Base-by-base conservation (phyloP, 2,329 filamentous ascomycete species). In the Raffaelea deltoideospora region DNA sequence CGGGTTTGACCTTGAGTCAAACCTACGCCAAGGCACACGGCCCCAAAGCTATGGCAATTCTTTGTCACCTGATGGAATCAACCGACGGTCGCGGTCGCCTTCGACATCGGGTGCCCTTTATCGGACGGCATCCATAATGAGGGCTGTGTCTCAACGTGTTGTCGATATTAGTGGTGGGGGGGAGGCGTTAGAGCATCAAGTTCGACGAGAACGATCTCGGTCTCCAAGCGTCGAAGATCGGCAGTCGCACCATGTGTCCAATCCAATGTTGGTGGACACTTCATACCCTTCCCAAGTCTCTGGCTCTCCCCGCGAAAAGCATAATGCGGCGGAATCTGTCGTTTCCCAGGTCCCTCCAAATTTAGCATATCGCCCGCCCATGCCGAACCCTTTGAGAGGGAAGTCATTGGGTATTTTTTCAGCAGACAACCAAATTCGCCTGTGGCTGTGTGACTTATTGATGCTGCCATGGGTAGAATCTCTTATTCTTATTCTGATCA, bases 111-210 rank as follows among this genome's bases (percentile, higher is more conserved):
- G 70, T 20, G 78, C 80, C 15, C 55, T 87, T 36, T 72, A 69
- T 19, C 67, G 75, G 47, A 80, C 81, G 42, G 73, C 80, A 31
- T 83, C 80, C 9, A 83, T 86, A 48, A 73, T 87, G 57, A 72
- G 80, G 45, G 75, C 75, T 43, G 93, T 98, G 76, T 96, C 92
- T 23, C 87, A 95, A 60, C 84, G 90, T 63, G 87, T 98, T 38
- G 90, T 98, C 51, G 96, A 96, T 52, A 72, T 98, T 48, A 94
- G 86, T 58, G 93, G 93, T 52, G 90, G 96, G 50, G 79, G 79
- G 5, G 84, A 95, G 48, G 62, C 83, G 17, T 66, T 87, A 14
- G 85, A 94, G 53, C 76, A 80, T 43, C 76, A 72, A 35, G 67
- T 76, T 19, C 68, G 73, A 30, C 67, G 73, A 33, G 61, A 63